These are phyloP conservation scores for Plantago elongata DNA, from an alignment of 257 asterid genomes.

Conservation along the genomic window DNA sequence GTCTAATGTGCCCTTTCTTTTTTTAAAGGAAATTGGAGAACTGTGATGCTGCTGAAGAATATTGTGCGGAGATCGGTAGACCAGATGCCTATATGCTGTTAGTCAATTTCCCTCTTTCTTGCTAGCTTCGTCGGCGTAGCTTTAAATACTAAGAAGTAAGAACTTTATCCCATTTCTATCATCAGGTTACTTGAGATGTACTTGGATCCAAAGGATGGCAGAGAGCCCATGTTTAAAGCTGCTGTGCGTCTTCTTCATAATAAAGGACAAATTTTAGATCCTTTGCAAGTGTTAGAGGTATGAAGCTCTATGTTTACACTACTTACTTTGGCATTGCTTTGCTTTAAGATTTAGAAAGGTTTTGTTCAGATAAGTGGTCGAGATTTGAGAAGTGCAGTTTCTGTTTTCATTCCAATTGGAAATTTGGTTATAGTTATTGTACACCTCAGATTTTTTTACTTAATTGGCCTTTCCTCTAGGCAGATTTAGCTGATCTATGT, in stretches of 20 bases:
- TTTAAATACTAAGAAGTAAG: constrained; percentile 15
- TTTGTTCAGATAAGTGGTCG: not conserved
- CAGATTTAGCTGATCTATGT: not conserved
- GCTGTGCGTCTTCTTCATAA: constrained; percentile 92
- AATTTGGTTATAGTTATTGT: too few relatives aligned
- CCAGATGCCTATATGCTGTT: constrained; percentile 95
- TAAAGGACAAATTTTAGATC: constrained; percentile 88
- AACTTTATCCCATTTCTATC: constrained; percentile 17
- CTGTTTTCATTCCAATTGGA: too few relatives aligned
- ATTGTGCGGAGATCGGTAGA: constrained; percentile 97
- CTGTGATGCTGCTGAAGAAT: constrained; percentile 93
- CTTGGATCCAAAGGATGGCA: constrained; percentile 87
- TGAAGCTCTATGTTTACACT: constrained; percentile 10
- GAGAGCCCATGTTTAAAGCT: constrained; percentile 87
- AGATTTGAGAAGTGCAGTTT: not conserved
- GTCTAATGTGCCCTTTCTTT: not conserved
- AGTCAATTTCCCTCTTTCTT: constrained; percentile 34
- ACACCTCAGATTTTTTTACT: too few relatives aligned
- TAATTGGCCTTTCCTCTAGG: not conserved
- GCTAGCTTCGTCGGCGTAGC: constrained; percentile 19
- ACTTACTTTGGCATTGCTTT: constrained; percentile 6
- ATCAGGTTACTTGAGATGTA: constrained; percentile 90
- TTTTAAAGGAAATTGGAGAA: constrained; percentile 75
- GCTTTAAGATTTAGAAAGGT: not conserved
- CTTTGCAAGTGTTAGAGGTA: constrained; percentile 90